Evolutionary conservation across 2,329 filamentous ascomycete genomes (phyloP).

Genomic region (Graphilbum ipis-grandicollis): DNA sequence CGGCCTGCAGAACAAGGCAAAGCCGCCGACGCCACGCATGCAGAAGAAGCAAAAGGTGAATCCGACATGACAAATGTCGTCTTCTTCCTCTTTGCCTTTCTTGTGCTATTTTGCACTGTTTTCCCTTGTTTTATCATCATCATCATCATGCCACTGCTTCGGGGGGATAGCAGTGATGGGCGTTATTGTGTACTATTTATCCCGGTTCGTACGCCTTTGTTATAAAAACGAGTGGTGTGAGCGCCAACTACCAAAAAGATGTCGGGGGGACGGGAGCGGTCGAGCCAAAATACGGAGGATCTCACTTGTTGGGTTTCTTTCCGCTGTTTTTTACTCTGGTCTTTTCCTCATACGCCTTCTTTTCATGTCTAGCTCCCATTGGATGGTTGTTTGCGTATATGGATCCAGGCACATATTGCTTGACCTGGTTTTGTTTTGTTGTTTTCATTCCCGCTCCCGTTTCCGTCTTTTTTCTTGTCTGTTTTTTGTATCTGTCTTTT

Average conservation of each 20-base stretch:
- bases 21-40: slow-evolving; percentile 40
- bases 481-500: background rate
- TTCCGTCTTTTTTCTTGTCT: no score
- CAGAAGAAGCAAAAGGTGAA: slow-evolving; percentile 35
- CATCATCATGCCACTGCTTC: background rate
- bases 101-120: no score
- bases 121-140: no score
- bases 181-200: background rate
- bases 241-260: background rate
- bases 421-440: background rate
- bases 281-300: no score
- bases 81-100: background rate
- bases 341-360: background rate
- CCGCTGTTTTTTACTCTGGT: background rate
- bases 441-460: no score
- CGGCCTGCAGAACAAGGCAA: slow-evolving; percentile 29
- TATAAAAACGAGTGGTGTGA: no score
- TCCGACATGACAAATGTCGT: background rate
- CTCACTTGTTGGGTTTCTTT: background rate
- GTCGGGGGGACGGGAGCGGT: background rate
- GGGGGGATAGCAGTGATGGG: background rate
- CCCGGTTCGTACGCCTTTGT: background rate
- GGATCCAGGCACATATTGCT: no score
- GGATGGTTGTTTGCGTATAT: no score
- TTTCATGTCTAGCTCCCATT: background rate